Base-by-base conservation (phyloP, 176 grass and related monocot species). In the Ananas comosus region DNA sequence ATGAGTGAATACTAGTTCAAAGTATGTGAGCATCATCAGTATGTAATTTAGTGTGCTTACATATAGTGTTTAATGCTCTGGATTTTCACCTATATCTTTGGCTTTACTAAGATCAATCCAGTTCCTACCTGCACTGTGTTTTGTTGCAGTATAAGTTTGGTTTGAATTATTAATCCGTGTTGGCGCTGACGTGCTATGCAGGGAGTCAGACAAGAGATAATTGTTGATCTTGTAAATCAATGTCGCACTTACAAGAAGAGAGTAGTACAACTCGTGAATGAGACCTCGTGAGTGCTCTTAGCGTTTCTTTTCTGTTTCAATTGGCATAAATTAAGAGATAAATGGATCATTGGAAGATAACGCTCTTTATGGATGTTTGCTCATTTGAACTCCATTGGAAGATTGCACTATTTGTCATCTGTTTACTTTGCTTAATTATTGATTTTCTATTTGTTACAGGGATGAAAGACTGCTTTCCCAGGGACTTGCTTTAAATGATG, bases 401-500 rank as follows among this genome's bases (percentile, higher is more conserved):
- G 33, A 8, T 0, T 7, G 33, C 33, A 7, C 33, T 42, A 42
- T 42, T 42, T 27, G 2, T 27, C 25, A 27, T 27, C 25, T 27
- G 25, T 27, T 27, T 42, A 42, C 4, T 42, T 42, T 7, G 33
- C 33, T 42, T 42, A 42, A 42, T 6, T 5, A 7, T 42, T 42
- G 33, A 42, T 42, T 42, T 42, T 42, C 33, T 42, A 16, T 53
- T 53, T 64, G 69, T 79, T 70, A 69, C 77, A 99, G 95, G 85
- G 95, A 99, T 10, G 95, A 99, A 74, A 89, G 94, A 78, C 76
- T 94, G 74, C 77, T 99, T 72, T 80, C 84, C 27, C 90, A 94
- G 71, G 95, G 90, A 73, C 95, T 99, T 86, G 72, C 82, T 76
- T 73, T 94, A 71, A 99, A 99, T 88, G 95, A 99, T 84, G 95